These are phyloP conservation scores for Anthostomella pinea DNA, from an alignment of 2,329 filamentous ascomycete genomes.

Conservation along the genomic window DNA sequence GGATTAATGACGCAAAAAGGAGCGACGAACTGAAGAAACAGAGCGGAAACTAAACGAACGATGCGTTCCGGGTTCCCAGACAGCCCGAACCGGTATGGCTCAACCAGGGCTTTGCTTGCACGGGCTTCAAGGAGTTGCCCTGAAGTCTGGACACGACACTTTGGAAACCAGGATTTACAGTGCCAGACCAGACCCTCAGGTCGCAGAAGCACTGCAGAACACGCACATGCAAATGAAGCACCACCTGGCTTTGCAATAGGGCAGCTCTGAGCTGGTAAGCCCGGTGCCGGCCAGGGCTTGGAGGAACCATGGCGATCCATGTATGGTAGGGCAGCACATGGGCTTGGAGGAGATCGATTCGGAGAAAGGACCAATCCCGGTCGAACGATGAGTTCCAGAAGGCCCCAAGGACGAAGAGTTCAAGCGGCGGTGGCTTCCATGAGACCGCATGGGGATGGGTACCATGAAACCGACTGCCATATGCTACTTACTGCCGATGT, in stretches of 20 bases:
- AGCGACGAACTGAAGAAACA: slow-evolving; percentile 26
- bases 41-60: slow-evolving; percentile 26
- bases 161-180: slow-evolving; percentile 16
- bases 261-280: slow-evolving; percentile 17
- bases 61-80: slow-evolving; percentile 24
- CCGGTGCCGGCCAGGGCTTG: slow-evolving; percentile 14
- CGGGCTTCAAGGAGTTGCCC: slow-evolving; percentile 20
- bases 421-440: slow-evolving; percentile 34
- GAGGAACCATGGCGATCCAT: slow-evolving; percentile 25
- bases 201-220: slow-evolving; percentile 6
- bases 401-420: slow-evolving; percentile 26
- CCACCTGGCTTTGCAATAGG: slow-evolving; percentile 9
- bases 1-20: slow-evolving; percentile 31
- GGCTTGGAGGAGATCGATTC: slow-evolving; percentile 26
- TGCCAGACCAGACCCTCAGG: too few relatives aligned
- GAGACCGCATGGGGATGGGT: slow-evolving; percentile 34
- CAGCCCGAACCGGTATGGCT: slow-evolving; percentile 13
- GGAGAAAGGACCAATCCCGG: slow-evolving; percentile 22
- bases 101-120: slow-evolving; percentile 23
- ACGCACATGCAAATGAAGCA: slow-evolving; percentile 13
- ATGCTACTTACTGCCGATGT: slow-evolving; percentile 28
- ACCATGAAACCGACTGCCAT: slow-evolving; percentile 30
- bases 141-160: slow-evolving; percentile 20
- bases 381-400: slow-evolving; percentile 21
- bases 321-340: slow-evolving; percentile 28